Evolutionary conservation across 2,329 filamentous ascomycete genomes (phyloP), one percentile per base, ranked within the genome.

Genomic region (Fusarium hostae): DNA sequence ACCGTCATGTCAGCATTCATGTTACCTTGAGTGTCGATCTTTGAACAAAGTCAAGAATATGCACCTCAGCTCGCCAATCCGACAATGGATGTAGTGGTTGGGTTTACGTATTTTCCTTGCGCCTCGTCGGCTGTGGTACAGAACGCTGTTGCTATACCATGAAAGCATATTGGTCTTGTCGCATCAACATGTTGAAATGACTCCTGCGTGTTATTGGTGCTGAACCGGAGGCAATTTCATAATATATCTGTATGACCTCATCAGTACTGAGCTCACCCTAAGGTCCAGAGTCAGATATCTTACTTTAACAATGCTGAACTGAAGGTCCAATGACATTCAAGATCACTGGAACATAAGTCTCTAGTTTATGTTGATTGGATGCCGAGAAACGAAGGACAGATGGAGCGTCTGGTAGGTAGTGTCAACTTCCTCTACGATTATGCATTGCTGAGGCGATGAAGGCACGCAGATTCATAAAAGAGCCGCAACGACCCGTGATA

Each of bases 241-340:
- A 59, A 70, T 92, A 92, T 86, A 92, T 90, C 85, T 90, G 16
- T 6, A 55, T 35, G 16, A n/a, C 39, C 22, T n/a, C 6, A 57
- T 71, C 37, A 74, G 56, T 35, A 44, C 43, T 22, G 7, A 24
- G 12, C 18, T 26, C 41, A 34, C 16, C 30, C 8, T 26, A 24
- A 26, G 32, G 9, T 34, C 26, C 20, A 51, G 12, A 8, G 18
- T 24, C 32, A 43, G 44, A n/a, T 59, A 35, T 80, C 86, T 73
- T 77, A 90, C 87, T 73, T 93, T 92, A 6, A 88, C 87, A 26
- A 92, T 90, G 66, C 92, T 91, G 78, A 92, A 92, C 63, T 92
- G 87, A 37, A 93, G 86, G 75, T 92, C 91, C 91, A 7, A 91
- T 81, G 2, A 92, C 90, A 26, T 86, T 86, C 30, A 92, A 78